Conservation (phyloP, 257 asterid genomes). For the Nicotiana benthamiana region DNA sequence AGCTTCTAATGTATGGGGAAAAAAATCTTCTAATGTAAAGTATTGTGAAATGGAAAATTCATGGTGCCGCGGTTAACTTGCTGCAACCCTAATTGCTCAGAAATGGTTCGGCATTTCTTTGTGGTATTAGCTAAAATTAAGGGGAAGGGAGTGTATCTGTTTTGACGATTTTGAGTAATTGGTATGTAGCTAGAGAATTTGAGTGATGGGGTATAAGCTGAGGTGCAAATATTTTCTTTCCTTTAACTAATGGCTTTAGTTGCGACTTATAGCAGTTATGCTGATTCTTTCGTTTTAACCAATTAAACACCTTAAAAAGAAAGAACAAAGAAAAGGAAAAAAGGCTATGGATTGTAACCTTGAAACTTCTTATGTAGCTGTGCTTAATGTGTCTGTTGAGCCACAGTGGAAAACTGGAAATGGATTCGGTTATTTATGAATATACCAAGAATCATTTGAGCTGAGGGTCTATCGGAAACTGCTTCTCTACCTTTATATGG, state of each 20-base stretch:
- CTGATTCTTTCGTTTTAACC: no score
- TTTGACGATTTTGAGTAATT: not conserved
- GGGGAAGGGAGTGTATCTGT: not conserved
- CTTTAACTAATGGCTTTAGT: no score
- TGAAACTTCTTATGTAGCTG: not conserved
- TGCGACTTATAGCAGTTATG: no score
- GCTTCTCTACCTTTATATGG: no score
- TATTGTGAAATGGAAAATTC: not conserved
- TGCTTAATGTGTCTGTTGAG: not conserved
- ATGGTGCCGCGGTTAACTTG: not conserved
- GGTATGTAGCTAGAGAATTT: not conserved
- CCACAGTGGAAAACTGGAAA: not conserved
- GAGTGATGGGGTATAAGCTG: not conserved
- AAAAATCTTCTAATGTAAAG: not conserved
- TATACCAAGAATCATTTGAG: no score
- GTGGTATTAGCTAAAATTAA: not conserved
- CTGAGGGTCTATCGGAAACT: no score
- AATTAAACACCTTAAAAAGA: no score
- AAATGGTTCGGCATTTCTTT: not conserved
- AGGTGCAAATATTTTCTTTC: no score
- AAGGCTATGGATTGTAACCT: no score
- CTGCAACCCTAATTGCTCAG: not conserved
- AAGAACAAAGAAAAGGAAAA: no score
- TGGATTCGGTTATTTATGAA: not conserved
- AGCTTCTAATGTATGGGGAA: not conserved